Evolutionary conservation across 2,329 filamentous ascomycete species (phyloP), one percentile per base, ranked within the genome.

Genomic region (Colletotrichum salicis): DNA sequence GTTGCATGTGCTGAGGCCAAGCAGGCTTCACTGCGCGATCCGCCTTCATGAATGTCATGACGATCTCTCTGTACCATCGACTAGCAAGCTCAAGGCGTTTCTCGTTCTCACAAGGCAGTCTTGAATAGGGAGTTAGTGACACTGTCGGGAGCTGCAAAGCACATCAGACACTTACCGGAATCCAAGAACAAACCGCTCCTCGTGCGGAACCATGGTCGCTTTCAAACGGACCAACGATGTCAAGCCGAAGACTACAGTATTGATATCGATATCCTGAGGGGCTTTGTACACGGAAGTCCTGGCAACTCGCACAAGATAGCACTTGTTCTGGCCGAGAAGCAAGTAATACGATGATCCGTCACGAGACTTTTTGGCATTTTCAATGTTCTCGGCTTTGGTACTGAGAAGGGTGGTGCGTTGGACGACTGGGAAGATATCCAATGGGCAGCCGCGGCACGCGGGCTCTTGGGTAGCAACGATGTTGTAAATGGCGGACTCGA

Each of bases 21-120:
- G 86, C 86, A 0, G 88, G 88, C 76, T 89, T 89, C 56, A 90
- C 78, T 66, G 85, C 86, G 48, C 87, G 85, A 75, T 90, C 88
- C 33, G 84, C 84, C 66, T 85, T 87, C 67, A 87, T 87, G 37
- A 90, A 80, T 2, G 84, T 86, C 63, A 86, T 84, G 57, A 89
- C 86, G 57, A 90, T 87, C 51, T 84, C 85, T 35, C 86, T 84
- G 75, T 88, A 88, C 75, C 87, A 84, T 31, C 86, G 82, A 74
- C 88, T 90, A 12, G 88, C 86, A 24, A 90, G 82, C 66, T 89
- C 86, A 4, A 87, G 77, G 60, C 84, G 84, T 22, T 78, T 81
- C 52, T 86, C 83, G 24, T 69, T 60, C 33, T 70, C 62, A 67
- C 60, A 70, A 10, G 66, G 60, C 31, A 74, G 24, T 12, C 63